Conservation (phyloP, 2,329 filamentous ascomycete species). For the Aureobasidium sp. region DNA sequence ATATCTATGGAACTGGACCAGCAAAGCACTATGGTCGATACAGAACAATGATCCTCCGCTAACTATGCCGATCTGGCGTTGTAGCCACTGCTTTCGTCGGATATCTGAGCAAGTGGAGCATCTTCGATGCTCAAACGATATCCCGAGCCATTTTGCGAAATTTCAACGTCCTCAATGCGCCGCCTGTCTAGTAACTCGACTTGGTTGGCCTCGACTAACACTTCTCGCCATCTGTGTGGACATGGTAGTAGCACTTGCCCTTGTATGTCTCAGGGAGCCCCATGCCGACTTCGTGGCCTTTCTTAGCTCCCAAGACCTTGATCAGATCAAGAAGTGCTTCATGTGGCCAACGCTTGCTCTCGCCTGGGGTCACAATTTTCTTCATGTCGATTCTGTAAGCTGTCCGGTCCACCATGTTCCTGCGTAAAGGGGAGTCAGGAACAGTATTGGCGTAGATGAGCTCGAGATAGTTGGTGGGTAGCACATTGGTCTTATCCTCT, state of each 20-base stretch:
- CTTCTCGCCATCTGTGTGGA: background rate
- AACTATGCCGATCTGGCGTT: too few relatives aligned
- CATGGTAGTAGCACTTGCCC: background rate
- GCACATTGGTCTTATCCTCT: too few relatives aligned
- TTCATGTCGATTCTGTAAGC: background rate
- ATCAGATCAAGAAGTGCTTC: background rate
- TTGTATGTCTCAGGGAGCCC: background rate
- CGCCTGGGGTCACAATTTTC: background rate
- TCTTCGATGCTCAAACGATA: too few relatives aligned
- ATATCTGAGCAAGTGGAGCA: too few relatives aligned
- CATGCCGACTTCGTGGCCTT: background rate
- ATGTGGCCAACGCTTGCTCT: background rate
- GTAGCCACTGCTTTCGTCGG: too few relatives aligned
- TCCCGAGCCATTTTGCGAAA: too few relatives aligned
- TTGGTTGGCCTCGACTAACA: background rate
- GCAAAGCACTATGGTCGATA: too few relatives aligned
- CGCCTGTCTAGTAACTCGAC: too few relatives aligned
- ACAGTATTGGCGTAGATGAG: background rate
- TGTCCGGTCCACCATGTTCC: background rate
- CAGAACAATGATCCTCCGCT: too few relatives aligned
- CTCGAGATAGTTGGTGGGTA: background rate
- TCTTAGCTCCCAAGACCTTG: background rate
- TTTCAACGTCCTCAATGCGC: too few relatives aligned
- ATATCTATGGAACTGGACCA: too few relatives aligned
- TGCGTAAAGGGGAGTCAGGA: background rate